Evolutionary conservation across 2,329 filamentous ascomycete species (phyloP).

Genomic region (Sporothrix sp.): DNA sequence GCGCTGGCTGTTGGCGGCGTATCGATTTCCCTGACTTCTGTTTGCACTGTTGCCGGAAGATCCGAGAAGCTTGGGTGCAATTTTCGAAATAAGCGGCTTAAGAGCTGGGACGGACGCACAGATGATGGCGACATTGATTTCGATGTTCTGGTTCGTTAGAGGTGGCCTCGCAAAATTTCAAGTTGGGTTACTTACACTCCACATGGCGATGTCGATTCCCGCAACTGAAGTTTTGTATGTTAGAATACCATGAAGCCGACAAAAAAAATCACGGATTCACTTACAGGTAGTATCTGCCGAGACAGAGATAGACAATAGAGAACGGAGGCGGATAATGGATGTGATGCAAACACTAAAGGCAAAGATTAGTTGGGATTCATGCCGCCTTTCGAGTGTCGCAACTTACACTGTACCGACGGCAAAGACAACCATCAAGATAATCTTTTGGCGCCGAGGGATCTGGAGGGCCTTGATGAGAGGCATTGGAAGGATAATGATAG

Average conservation of each 20-base stretch:
- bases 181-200: neutral
- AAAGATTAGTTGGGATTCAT: no score
- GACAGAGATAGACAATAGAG: neutral
- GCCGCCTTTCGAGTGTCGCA: no score
- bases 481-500: neutral
- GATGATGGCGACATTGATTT: constrained; percentile 1
- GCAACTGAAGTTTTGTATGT: neutral
- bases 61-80: neutral
- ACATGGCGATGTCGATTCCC: neutral
- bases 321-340: neutral
- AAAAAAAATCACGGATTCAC: neutral
- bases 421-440: neutral
- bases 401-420: constrained; percentile 1
- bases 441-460: neutral
- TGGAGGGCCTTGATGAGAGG: neutral
- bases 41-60: neutral
- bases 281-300: neutral
- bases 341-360: neutral
- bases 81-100: neutral
- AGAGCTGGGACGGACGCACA: neutral
- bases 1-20: neutral
- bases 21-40: neutral
- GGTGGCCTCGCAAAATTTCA: no score
- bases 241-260: no score
- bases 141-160: neutral